phyloP scores from a whole-genome alignment of 2,329 filamentous ascomycete genomes.

The Alternaria panax region DNA sequence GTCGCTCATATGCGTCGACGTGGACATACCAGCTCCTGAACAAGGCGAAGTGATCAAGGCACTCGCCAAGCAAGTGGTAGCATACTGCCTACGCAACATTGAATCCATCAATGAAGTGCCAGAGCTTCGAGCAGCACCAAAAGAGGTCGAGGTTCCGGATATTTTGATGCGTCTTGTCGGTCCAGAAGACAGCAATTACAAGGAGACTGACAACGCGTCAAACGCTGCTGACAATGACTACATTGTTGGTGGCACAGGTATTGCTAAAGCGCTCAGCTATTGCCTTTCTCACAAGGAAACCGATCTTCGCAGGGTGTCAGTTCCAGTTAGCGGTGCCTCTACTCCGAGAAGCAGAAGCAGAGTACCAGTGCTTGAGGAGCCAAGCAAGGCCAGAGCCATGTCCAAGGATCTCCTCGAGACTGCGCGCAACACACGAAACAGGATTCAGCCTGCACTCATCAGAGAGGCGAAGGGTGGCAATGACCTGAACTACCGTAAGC shows the following conservation, averaged over 20 bases:
- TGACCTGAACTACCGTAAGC: constrained; percentile 79
- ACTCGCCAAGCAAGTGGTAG: constrained; percentile 91
- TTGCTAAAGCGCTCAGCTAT: constrained; percentile 91
- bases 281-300: constrained; percentile 83
- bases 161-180: constrained; percentile 88
- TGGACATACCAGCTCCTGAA: constrained; percentile 81
- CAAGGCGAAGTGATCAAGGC: constrained; percentile 92
- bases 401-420: constrained; percentile 87
- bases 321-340: constrained; percentile 59
- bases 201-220: constrained; percentile 66
- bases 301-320: constrained; percentile 53
- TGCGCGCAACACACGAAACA: constrained; percentile 84
- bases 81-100: constrained; percentile 91
- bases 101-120: constrained; percentile 76
- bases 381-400: constrained; percentile 70
- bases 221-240: constrained; percentile 89
- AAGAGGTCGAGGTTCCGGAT: constrained; percentile 73
- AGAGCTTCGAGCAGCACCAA: constrained; percentile 58
- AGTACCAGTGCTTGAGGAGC: constrained; percentile 21
- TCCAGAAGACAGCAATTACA: constrained; percentile 62
- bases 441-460: constrained; percentile 82
- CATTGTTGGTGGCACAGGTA: constrained; percentile 92
- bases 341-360: constrained; percentile 57
- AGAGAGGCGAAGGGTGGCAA: constrained; percentile 75
- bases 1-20: constrained; percentile 86